Base-by-base conservation (phyloP, 768 basidiomycete species). In the Rhodotorula toruloides region DNA sequence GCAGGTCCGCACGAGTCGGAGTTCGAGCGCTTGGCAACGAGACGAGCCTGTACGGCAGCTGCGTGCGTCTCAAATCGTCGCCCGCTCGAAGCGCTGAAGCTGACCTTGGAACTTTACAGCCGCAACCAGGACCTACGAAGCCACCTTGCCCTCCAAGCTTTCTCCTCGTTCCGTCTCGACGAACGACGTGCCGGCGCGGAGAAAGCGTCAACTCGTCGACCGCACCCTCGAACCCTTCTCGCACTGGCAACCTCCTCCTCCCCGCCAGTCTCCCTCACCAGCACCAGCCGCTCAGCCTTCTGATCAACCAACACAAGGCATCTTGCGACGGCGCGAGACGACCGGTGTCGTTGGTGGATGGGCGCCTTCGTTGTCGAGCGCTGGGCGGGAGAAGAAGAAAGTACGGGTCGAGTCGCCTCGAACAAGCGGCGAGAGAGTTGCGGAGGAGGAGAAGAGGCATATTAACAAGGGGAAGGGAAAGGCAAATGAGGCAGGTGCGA, bases 381-480 rank as follows among this genome's bases (percentile, higher is more conserved):
- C 52, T 6, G n/a, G 13, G 10, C 21, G 21, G 21, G 34, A 36
- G 29, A 56, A 56, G 27, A 43, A 32, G 31, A 31, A 21, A 31
- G 50, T 43, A 17, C 53, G 53, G 25, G 53, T 54, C 11, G 53
- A 54, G 54, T 31, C 29, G 19, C 54, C 54, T 40, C 27, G 42
- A 21, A 56, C n/a, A 16, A 56, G 53, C 39, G 37, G 21, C n/a
- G n/a, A 21, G 37, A 14, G 34, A 19, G 36, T 10, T 14, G 12
- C 13, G 21, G 50, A 1, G 7, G 50, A 4, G n/a, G 36, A 32
- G 36, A 4, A 22, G 52, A 21, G 14, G 21, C 46, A 10, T 10
- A 10, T 40, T 19, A 19, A 13, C n/a, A 21, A 17, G n/a, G n/a
- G 48, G 4, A 21, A 21, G 48, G 12, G 50, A 13, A 53, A 21